Conservation (phyloP, 1,284 basidiomycete species). For the Macrocystidia cucumis region DNA sequence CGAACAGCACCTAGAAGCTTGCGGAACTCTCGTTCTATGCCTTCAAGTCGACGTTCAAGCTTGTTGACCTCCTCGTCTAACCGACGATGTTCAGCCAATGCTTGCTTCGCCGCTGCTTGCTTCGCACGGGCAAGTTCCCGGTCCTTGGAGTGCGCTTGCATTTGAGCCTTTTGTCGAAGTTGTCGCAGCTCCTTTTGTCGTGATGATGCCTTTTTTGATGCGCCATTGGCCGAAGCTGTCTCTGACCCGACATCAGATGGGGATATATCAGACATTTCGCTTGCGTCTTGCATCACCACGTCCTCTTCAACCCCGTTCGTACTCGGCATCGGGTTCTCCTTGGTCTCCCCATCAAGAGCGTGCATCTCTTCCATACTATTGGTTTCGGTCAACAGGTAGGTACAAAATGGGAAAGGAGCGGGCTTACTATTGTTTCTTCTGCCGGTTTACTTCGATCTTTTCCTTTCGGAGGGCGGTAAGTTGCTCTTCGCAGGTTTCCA, state of each 20-base stretch:
- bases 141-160: constrained; percentile 64
- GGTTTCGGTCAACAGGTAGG: constrained; percentile 5
- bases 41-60: constrained; percentile 72
- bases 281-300: constrained; percentile 49
- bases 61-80: constrained; percentile 85
- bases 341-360: constrained; percentile 49
- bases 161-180: constrained; percentile 44
- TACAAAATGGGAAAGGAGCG: constrained; percentile 2
- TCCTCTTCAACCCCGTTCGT: constrained; percentile 46
- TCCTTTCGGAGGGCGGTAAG: constrained; percentile 92
- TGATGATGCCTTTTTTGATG: constrained; percentile 38
- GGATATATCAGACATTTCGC: constrained; percentile 63
- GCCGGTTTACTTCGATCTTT: constrained; percentile 88
- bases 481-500: constrained; percentile 87
- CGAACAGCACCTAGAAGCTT: constrained; percentile 78
- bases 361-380: constrained; percentile 69
- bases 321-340: constrained; percentile 31
- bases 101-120: constrained; percentile 63
- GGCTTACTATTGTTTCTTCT: constrained; percentile 80
- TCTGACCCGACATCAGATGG: constrained; percentile 44
- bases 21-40: constrained; percentile 90
- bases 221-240: constrained; percentile 31
- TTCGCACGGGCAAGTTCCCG: constrained; percentile 70
- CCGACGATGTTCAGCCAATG: constrained; percentile 67
- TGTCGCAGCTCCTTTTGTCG: constrained; percentile 46